Conservation (phyloP, 306 rosid species). For the Betula pendula region DNA sequence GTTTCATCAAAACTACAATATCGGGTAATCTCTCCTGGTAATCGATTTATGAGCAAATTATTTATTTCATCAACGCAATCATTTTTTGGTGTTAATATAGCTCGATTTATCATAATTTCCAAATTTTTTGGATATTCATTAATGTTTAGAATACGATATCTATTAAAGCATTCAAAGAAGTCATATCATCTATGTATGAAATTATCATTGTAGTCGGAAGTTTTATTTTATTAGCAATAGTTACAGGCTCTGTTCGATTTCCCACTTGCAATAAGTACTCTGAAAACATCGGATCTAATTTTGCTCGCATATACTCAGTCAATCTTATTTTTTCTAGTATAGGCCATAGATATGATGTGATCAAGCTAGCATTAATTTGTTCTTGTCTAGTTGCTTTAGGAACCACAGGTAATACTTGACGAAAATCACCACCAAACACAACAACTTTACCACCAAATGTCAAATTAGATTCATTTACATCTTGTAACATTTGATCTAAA, state of each 20-base stretch:
- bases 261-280: neutral
- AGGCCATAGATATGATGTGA: too few species aligned
- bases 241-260: neutral
- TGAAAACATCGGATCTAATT: neutral
- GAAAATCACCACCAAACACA: neutral
- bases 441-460: neutral
- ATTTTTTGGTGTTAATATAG: too few species aligned
- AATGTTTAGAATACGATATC: neutral
- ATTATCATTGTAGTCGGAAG: neutral
- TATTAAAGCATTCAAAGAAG: neutral
- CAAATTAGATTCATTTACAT: neutral
- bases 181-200: neutral
- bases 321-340: too few species aligned
- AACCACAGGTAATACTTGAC: neutral
- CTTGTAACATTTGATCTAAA: neutral
- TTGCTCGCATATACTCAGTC: neutral
- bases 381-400: neutral
- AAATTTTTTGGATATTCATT: neutral
- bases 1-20: too few species aligned
- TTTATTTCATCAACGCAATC: too few species aligned
- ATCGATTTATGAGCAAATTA: too few species aligned
- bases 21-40: too few species aligned
- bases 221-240: neutral
- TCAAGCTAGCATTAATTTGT: too few species aligned
- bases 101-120: too few species aligned